Base-by-base conservation (phyloP, 2,329 filamentous ascomycete genomes). In the Ploettnerulaceae sp. region DNA sequence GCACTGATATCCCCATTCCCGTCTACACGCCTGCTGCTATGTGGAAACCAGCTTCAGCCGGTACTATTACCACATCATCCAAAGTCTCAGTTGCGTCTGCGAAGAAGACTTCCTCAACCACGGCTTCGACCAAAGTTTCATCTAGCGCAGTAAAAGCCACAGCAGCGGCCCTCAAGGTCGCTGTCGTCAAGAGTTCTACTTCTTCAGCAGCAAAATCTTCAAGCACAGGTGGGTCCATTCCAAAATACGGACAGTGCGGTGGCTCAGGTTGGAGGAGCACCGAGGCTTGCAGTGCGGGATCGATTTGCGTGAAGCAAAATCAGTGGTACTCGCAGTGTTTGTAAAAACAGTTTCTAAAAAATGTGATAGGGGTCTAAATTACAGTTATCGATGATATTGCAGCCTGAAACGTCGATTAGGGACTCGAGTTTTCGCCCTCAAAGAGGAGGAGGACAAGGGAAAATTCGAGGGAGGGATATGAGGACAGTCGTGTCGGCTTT, bases 11-110 rank as follows among this genome's bases (percentile, higher is more conserved):
- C 25, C 54, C 54, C 2, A 59, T 59, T 38, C 57, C 66, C 0
- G 62, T 57, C 8, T 60, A 60, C 20, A 54, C 57, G 1, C 66
- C 65, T 6, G 56, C 59, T 34, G 55, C 59, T 12, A 50, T 67
- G 31, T 67, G 66, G 66, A 53, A 21, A 17, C 34, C 42, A 1
- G 42, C 24, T 7, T 38, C 34, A 0, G 26, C 25, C 22, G 42
- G 34, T 17, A 17, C n/a, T 9, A 4, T 33, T 2, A 17, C 37
- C 7, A 39, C 12, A 15, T 28, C 24, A 6, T 40, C 37, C 7
- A 40, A 21, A 18, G 35, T 25, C 14, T 25, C 35, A 18, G 37
- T 40, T 22, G 15, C 24, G 3, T 25, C 41, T 8, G 20, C 42
- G 17, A 29, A 18, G 2, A 31, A 26, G 18, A 21, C 34, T 25